These are phyloP conservation scores for Crotalaria pallida DNA, from an alignment of 306 rosid species.

Conservation along the genomic window DNA sequence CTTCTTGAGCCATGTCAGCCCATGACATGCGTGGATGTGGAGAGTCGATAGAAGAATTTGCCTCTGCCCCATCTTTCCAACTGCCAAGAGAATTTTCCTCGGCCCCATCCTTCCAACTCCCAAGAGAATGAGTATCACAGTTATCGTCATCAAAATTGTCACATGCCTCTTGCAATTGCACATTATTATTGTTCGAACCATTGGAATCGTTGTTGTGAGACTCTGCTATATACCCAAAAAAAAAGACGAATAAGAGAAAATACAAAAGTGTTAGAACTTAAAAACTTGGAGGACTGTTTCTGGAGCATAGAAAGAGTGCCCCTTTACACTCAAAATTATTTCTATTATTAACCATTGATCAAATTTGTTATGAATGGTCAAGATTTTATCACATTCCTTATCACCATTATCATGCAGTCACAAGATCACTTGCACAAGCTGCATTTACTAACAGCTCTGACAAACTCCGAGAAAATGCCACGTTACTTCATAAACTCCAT, in stretches of 20 bases:
- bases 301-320: no score
- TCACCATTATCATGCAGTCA: no score
- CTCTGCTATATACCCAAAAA: constrained; percentile 27
- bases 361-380: no score
- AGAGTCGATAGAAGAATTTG: constrained; percentile 27
- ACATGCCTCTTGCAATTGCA: constrained; percentile 8
- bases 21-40: constrained; percentile 56
- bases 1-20: constrained; percentile 98
- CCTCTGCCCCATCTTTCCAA: constrained; percentile 46
- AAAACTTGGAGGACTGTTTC: background rate
- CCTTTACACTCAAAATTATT: no score
- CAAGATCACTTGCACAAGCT: no score
- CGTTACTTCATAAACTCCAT: no score
- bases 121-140: constrained; percentile 48
- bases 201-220: constrained; percentile 10
- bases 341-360: no score
- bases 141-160: constrained; percentile 32
- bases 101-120: constrained; percentile 50
- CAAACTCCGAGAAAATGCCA: no score
- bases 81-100: constrained; percentile 55
- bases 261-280: background rate
- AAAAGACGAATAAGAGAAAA: background rate
- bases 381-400: no score
- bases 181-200: background rate
- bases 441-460: no score